Evolutionary conservation across 2,329 filamentous ascomycete species (phyloP), one percentile per base, ranked within the genome.

Genomic region (Aspergillus sojae): DNA sequence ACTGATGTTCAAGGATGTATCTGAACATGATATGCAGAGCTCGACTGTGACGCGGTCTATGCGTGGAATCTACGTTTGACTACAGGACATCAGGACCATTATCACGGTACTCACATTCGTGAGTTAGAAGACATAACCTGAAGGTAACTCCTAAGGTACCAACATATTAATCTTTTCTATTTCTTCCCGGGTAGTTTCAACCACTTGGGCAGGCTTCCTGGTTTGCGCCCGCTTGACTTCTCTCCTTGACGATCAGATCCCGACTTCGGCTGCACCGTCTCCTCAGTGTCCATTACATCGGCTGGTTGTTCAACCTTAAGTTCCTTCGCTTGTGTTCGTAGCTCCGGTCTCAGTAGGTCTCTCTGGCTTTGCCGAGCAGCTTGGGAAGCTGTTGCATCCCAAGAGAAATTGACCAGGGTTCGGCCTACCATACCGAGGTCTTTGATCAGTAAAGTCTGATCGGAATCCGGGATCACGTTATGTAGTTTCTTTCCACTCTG

Each of bases 321-420:
- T 63, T 89, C 85, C 73, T 85, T 85, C 1, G 92, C 92, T 71
- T 86, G 83, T 58, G 84, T 82, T 32, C 86, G 85, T 58, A 89
- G 82, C 30, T 87, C 85, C 48, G 80, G 75, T 65, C 86, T 89
- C 62, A 95, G 77, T 58, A 91, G 87, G 19, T 85, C 80, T 28
- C 78, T 79, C 34, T 68, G 71, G 55, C 83, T 84, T 63, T 72
- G 72, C 43, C 89, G 82, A 5, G 84, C 85, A 12, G 83, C 79
- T 1, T 80, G 71, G n/a, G 85, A 82, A 1, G 89, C 90, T 43
- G 77, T 82, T 54, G 89, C 85, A 23, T 88, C 86, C 91, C 93
- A 96, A 1, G 88, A 79, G 65, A 96, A 85, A 64, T 90, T 94
- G 50, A 97, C 81, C 10, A 96, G 81, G 36, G 94, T 89, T 39